Evolutionary conservation across 2,329 filamentous ascomycete genomes (phyloP).

Genomic region (Arthrobotrys megalospora): DNA sequence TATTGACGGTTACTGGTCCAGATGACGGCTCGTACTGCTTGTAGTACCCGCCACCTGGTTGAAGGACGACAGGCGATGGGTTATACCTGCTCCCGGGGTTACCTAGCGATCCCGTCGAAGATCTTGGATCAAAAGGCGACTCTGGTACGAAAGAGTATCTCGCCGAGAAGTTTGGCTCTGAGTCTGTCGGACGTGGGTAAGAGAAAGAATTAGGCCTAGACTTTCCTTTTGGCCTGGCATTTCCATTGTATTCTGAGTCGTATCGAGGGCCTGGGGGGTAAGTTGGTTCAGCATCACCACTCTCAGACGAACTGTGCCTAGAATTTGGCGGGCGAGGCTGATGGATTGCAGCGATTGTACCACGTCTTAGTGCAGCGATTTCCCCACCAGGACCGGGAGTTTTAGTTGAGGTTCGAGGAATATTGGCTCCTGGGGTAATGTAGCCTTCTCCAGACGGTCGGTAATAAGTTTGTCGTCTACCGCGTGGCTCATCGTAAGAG

Average conservation of each 20-base stretch:
- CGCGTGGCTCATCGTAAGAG: constrained; percentile 18
- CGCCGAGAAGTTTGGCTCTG: constrained; percentile 34
- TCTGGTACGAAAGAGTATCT: constrained; percentile 9
- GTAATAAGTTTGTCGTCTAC: constrained; percentile 45
- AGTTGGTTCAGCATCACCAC: constrained; percentile 44
- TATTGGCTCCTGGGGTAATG: constrained; percentile 32
- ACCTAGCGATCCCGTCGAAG: constrained; percentile 51
- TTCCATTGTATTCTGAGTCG: constrained; percentile 34
- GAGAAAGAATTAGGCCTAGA: constrained; percentile 57
- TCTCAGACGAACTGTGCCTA: constrained; percentile 55
- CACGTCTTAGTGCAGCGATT: constrained; percentile 13
- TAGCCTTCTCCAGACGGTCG: constrained; percentile 40
- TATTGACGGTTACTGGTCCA: constrained; percentile 25
- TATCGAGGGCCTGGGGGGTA: constrained; percentile 28
- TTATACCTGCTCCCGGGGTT: constrained; percentile 28
- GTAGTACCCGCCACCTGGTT: constrained; percentile 31
- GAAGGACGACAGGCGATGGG: constrained; percentile 28
- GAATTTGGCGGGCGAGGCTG: constrained; percentile 54
- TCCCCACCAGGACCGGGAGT: constrained; percentile 54
- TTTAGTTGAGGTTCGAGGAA: constrained; percentile 43
- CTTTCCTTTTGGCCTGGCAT: constrained; percentile 39
- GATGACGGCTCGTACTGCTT: constrained; percentile 18
- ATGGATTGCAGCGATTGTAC: constrained; percentile 17
- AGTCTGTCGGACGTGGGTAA: constrained; percentile 29
- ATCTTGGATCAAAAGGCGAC: constrained; percentile 27